These are phyloP conservation scores for Sabuloglossum arenarium DNA, from an alignment of 495 filamentous ascomycete species.

Conservation along the genomic window DNA sequence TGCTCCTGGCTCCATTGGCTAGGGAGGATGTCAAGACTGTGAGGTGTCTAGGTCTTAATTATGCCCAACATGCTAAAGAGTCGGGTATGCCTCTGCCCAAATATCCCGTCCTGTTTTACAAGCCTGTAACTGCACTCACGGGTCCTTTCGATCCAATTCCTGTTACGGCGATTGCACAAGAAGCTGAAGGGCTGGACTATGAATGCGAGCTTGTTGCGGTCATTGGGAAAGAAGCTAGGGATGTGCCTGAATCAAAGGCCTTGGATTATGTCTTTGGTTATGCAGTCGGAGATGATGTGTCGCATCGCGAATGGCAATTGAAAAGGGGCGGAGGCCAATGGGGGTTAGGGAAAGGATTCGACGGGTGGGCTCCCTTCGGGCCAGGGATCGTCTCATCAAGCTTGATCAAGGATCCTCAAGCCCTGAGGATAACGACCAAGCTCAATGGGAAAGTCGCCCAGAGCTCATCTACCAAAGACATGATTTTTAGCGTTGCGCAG, in stretches of 20 bases:
- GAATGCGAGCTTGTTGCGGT: conserved; percentile 67
- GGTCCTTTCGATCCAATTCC: conserved; percentile 54
- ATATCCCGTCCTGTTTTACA: conserved; percentile 68
- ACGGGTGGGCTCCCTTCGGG: conserved; percentile 76
- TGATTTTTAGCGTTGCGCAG: conserved; percentile 61
- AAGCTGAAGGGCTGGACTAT: conserved; percentile 49
- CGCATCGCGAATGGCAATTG: conserved; percentile 69
- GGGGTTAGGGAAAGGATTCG: conserved; percentile 66
- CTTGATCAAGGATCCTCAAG: conserved; percentile 51
- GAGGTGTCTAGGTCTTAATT: conserved; percentile 65
- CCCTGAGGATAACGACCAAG: conserved; percentile 40
- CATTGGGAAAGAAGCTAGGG: conserved; percentile 48
- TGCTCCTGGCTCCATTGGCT: conserved; percentile 48
- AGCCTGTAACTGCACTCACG: conserved; percentile 49
- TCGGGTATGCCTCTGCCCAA: conserved; percentile 52
- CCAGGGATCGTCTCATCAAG: conserved; percentile 51
- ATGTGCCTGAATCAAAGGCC: conserved; percentile 45
- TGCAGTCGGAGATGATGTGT: conserved; percentile 64
- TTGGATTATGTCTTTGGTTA: conserved; percentile 64
- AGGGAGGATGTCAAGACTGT: conserved; percentile 49
- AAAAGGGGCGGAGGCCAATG: conserved; percentile 63
- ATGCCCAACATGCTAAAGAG: conserved; percentile 63
- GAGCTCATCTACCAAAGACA: conserved; percentile 52
- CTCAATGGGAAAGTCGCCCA: conserved; percentile 57
- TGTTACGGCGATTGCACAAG: conserved; percentile 34